Percentiles rank a stretch among this genome's conserved stretches.
phyloP scores from a whole-genome alignment of 2,329 filamentous ascomycete species.

The Daldinia eschscholtzii region DNA sequence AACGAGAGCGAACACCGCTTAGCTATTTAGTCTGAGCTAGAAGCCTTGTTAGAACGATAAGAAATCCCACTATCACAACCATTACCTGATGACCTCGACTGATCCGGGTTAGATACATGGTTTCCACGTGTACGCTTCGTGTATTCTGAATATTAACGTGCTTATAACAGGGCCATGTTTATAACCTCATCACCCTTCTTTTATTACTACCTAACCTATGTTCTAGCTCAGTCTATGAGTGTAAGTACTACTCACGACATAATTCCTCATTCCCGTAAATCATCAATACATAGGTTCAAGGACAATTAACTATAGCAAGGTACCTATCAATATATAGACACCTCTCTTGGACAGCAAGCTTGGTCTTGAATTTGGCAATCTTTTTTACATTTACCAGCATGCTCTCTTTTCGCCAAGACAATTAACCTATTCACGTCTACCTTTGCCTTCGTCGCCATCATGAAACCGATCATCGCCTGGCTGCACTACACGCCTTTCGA shows the following conservation, averaged over 20 bases:
- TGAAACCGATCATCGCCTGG: neutral
- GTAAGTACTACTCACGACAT: neutral
- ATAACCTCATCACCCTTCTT: neutral
- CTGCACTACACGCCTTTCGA: neutral
- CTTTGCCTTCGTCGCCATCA: neutral
- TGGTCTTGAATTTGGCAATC: neutral
- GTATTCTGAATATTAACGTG: neutral
- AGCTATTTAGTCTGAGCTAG: neutral
- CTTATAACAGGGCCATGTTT: neutral
- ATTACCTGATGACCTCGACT: neutral
- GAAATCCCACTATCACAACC: too few relatives aligned
- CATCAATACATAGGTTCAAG: neutral
- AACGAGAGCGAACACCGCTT: too few relatives aligned
- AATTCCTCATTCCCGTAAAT: neutral
- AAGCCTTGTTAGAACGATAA: too few relatives aligned
- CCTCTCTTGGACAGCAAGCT: neutral
- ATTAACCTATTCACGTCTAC: neutral
- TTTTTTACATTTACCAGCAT: neutral
- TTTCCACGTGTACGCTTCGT: neutral
- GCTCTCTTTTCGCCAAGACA: neutral
- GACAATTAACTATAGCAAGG: neutral
- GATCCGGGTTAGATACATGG: neutral
- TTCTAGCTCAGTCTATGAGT: neutral
- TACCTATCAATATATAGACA: neutral
- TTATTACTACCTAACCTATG: neutral